Evolutionary conservation across 2,329 filamentous ascomycete species (phyloP), one percentile per base, ranked within the genome.

Genomic region (Chrysoporthe cubensis): DNA sequence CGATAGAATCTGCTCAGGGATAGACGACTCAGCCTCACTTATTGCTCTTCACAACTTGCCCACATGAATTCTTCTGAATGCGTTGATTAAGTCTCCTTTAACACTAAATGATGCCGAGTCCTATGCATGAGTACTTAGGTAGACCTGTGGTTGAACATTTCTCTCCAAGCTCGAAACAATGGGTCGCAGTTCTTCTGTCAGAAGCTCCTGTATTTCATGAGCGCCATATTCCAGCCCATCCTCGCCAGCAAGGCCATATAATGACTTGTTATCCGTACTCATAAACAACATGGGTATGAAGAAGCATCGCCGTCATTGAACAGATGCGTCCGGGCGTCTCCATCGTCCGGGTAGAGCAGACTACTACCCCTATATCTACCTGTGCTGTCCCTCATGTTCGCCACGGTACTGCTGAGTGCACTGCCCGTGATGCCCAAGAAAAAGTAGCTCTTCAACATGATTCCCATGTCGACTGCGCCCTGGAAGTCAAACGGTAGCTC

Each of bases 201-300:
- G 26, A 26, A 0, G 26, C 26, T 26, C 26, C 26, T 26, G 26
- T 26, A 2, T 2, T 26, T 26, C 26, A 26, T 26, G 26, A 26
- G 26, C 26, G 26, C 26, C 26, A 26, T 26, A 26, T 26, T 26
- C 26, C 26, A 26, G 26, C 26, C 26, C 26, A 26, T 26, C 26
- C 26, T 26, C 26, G 26, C 26, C 26, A 26, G 3, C 26, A 14
- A 52, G 48, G 48, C 26, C 48, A 5, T 50, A 43, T 32, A 26
- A 26, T 26, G 26, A 2, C 26, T 26, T 26, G 26, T 2, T 26
- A 26, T 26, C 26, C 26, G 26, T 26, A 26, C 26, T 57, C 58
- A 76, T 66, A 76, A 70, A 71, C 75, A 76, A 70, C 75, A 76
- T 65, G 75, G 69, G 70, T 76, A 76, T 52, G 42, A 52, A 59